A percentile compares a stretch with the other conserved stretches of the same genome.
Evolutionary conservation across 2,329 filamentous ascomycete species (phyloP).

Genomic region (Aspergillus unguis): DNA sequence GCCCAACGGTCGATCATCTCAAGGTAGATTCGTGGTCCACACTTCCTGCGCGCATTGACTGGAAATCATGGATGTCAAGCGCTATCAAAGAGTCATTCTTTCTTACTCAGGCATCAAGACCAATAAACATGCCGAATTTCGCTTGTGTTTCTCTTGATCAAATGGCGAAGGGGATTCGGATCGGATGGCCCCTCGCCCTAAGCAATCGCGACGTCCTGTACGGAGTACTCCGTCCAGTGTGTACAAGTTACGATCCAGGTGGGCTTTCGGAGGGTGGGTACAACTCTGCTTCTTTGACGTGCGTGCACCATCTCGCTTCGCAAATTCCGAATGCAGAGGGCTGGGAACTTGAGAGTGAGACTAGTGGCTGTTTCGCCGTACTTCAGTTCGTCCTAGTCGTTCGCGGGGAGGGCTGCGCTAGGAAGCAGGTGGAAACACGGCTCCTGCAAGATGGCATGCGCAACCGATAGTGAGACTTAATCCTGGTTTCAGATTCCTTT

Average conservation of each 20-base stretch:
- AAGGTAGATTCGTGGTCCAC: neutral
- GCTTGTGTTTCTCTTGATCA: neutral
- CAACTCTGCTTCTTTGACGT: neutral
- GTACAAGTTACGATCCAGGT: neutral
- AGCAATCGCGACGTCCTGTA: too few species aligned
- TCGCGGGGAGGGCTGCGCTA: slow-evolving; percentile 16
- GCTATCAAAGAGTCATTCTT: neutral
- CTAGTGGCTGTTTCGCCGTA: slow-evolving; percentile 2
- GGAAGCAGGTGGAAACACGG: slow-evolving; percentile 13
- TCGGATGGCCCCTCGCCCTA: too few species aligned
- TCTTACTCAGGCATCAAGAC: slow-evolving; percentile 1
- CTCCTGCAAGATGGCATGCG: slow-evolving; percentile 9
- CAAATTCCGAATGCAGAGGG: neutral
- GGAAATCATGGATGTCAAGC: slow-evolving; percentile 1
- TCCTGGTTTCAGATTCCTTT: slow-evolving; percentile 1
- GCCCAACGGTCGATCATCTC: slow-evolving; percentile 3
- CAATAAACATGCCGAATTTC: neutral
- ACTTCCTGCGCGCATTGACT: neutral
- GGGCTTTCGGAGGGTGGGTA: neutral
- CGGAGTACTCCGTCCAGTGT: neutral
- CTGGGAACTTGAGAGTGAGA: neutral
- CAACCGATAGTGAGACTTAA: neutral
- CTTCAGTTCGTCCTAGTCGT: slow-evolving; percentile 9
- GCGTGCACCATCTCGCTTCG: neutral
- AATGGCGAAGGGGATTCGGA: too few species aligned